Evolutionary conservation across 805 yeast genomes (phyloP).

Genomic region (Maudiozyma barnettii): DNA sequence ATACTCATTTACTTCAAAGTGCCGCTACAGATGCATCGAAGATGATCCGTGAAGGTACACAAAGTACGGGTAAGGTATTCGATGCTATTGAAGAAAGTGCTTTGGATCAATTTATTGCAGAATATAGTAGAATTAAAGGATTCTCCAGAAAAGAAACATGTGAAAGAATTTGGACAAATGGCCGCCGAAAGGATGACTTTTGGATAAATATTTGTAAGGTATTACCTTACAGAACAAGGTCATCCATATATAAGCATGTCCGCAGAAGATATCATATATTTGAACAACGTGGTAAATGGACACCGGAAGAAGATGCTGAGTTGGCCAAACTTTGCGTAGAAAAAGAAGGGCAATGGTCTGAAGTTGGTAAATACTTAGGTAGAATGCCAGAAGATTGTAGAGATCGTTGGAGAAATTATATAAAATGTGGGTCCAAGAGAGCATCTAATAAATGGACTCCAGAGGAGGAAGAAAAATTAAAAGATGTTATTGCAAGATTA

Average conservation of each 20-base stretch:
- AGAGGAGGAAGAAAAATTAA: slow-evolving; percentile 58
- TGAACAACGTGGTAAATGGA: slow-evolving; percentile 86
- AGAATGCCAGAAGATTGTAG: slow-evolving; percentile 98
- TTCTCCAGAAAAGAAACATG: slow-evolving; percentile 63
- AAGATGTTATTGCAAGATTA: slow-evolving; percentile 44
- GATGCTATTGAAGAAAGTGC: slow-evolving; percentile 50
- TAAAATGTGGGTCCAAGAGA: slow-evolving; percentile 78
- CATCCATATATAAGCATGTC: slow-evolving; percentile 87
- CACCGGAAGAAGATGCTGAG: slow-evolving; percentile 64
- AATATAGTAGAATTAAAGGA: slow-evolving; percentile 55
- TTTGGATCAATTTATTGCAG: slow-evolving; percentile 61
- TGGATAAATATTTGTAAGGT: slow-evolving; percentile 80
- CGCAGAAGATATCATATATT: slow-evolving; percentile 83
- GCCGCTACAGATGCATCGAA: slow-evolving; percentile 38
- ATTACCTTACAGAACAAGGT: slow-evolving; percentile 76
- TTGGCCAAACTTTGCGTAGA: slow-evolving; percentile 54
- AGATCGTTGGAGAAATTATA: slow-evolving; percentile 92
- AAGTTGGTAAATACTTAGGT: slow-evolving; percentile 67
- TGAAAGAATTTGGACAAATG: slow-evolving; percentile 79
- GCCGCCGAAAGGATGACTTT: slow-evolving; percentile 76
- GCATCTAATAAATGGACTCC: slow-evolving; percentile 70
- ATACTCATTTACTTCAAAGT: slow-evolving; percentile 32
- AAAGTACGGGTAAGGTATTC: slow-evolving; percentile 28
- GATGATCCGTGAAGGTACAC: slow-evolving; percentile 23
- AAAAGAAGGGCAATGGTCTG: slow-evolving; percentile 80